Evolutionary conservation across 1,284 basidiomycete species (phyloP).

Genomic region (Cystobasidium sp.): DNA sequence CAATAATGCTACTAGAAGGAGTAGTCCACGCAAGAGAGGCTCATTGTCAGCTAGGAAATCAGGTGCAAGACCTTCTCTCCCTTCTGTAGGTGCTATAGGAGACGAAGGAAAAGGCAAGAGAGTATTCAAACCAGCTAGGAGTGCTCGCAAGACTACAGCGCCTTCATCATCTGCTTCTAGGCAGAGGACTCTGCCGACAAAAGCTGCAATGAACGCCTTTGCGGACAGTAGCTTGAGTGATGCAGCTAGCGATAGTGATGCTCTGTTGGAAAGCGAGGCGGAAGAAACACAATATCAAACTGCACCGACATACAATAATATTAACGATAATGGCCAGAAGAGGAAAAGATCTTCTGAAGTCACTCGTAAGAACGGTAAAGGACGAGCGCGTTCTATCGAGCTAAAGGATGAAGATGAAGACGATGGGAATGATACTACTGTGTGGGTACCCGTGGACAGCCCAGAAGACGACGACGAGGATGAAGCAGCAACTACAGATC

Average conservation of each 20-base stretch:
- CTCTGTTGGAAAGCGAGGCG: not conserved
- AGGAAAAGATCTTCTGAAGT: too few species aligned
- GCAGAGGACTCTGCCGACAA: not conserved
- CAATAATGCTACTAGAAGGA: not conserved
- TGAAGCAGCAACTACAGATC: too few species aligned
- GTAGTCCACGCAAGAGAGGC: not conserved
- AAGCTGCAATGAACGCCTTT: conserved; percentile 3
- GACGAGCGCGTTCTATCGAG: not conserved
- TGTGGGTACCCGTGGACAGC: conserved; percentile 1
- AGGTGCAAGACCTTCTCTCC: not conserved
- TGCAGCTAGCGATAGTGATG: not conserved
- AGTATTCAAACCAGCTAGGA: conserved; percentile 4
- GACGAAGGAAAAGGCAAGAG: not conserved
- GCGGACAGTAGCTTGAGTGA: not conserved
- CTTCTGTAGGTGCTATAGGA: not conserved
- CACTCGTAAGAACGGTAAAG: not conserved
- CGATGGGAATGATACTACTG: conserved; percentile 12
- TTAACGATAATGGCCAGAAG: too few species aligned
- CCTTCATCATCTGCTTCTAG: conserved; percentile 4
- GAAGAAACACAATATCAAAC: conserved; percentile 6
- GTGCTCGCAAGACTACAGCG: not conserved
- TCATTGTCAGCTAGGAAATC: not conserved
- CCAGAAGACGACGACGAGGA: not conserved
- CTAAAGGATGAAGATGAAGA: conserved; percentile 17
- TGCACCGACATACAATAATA: not conserved